Conservation (phyloP, 192 early-diverging fungal genomes). For the Pilaira anomala region DNA sequence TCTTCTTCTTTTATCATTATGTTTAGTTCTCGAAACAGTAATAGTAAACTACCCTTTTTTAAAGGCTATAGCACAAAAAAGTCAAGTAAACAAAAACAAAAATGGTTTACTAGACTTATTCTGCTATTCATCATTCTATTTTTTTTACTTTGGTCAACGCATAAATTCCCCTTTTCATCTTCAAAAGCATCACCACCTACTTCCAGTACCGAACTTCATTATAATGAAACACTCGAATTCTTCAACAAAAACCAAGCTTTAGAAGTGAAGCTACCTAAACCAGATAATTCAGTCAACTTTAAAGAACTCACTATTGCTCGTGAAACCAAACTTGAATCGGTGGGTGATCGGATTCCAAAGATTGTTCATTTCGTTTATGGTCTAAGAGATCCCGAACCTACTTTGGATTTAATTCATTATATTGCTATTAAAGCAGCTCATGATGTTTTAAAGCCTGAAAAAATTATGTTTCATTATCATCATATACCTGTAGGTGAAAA, state of each 20-base stretch:
- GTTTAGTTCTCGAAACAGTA: neutral
- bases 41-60: neutral
- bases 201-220: no score
- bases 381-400: slow-evolving; percentile 31
- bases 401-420: slow-evolving; percentile 44
- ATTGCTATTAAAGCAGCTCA: slow-evolving; percentile 50
- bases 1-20: neutral
- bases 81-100: neutral
- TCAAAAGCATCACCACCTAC: no score
- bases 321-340: neutral
- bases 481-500: slow-evolving; percentile 37
- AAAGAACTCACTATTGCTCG: slow-evolving; percentile 7
- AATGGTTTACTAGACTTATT: neutral
- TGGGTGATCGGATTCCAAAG: slow-evolving; percentile 34
- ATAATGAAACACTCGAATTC: no score
- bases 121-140: no score
- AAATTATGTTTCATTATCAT: slow-evolving; percentile 47
- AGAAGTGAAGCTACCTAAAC: neutral
- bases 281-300: neutral
- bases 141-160: no score
- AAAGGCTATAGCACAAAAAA: neutral
- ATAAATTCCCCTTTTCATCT: no score
- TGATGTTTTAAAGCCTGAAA: slow-evolving; percentile 37
- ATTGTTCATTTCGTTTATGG: slow-evolving; percentile 51
- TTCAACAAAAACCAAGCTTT: no score